Evolutionary conservation across 2,329 filamentous ascomycete genomes (phyloP), one percentile per base, ranked within the genome.

Genomic region (Calonectria pseudoturangicola): DNA sequence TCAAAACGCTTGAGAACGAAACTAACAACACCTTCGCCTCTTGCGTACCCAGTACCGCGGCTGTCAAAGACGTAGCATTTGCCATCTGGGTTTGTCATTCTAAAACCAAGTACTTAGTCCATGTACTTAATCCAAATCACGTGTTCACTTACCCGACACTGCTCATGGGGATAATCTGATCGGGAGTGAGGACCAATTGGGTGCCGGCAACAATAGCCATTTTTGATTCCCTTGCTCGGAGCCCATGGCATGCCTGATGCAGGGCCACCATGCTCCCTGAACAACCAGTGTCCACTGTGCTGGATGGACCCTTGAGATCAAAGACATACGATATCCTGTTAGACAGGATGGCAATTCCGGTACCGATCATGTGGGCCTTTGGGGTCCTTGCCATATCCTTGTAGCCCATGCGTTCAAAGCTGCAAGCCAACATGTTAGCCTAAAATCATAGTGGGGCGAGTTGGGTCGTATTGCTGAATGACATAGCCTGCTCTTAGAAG

Each of bases 191-290:
- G 28, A 75, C 63, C 33, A 76, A 28, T 66, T 75, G 66, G 6
- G 68, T 72, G 13, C 70, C 74, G 10, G 58, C 71, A 45, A 87
- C 87, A 41, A 90, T 81, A 0, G 88, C 87, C 64, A 84, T 79
- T 21, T 79, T 83, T 0, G 85, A 86, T 72, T 90, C 87, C 8
- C 86, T 86, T 0, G 83, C 75, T 36, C 85, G 81, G 58, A 90
- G 78, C 63, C 85, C 81, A 28, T 76, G 71, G 36, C 76, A 76
- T 12, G 78, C 79, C 18, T 76, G 72, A 36, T 79, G 74, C 13
- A 80, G 9, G 2, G 79, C 78, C 30, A 84, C 82, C 36, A 85
- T 73, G 1, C 81, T 82, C 0, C 83, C 83, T 0, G 85, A 85
- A 71, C 85, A 86, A 0, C 83, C 85, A 4, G 84, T 86, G 56